phyloP scores from a whole-genome alignment of 805 yeast species.

The Saturnispora serradocipensis region DNA sequence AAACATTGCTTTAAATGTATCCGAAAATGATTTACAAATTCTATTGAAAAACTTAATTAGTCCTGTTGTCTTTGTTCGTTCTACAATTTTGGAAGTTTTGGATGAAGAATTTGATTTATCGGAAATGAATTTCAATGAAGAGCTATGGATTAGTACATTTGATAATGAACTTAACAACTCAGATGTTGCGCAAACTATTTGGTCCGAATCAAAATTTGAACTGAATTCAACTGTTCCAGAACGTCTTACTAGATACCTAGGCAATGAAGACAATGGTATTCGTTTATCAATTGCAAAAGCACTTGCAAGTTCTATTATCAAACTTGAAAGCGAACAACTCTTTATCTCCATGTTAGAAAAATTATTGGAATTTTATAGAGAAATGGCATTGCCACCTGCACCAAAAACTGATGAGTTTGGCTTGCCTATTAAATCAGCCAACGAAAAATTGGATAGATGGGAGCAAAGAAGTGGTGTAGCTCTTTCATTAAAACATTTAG shows the following conservation, averaged over 20 bases:
- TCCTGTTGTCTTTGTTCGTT: slow-evolving; percentile 63
- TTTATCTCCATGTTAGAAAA: slow-evolving; percentile 32
- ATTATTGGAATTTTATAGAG: slow-evolving; percentile 48
- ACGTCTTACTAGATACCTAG: slow-evolving; percentile 42
- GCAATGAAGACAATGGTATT: slow-evolving; percentile 51
- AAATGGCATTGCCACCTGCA: slow-evolving; percentile 63
- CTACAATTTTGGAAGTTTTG: slow-evolving; percentile 69
- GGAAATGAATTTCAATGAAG: slow-evolving; percentile 31
- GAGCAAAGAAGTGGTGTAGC: slow-evolving; percentile 80
- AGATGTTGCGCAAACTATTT: slow-evolving; percentile 67
- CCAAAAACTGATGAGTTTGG: slow-evolving; percentile 76
- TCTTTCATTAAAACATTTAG: slow-evolving; percentile 46
- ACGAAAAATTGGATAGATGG: slow-evolving; percentile 68
- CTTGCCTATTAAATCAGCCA: slow-evolving; percentile 51
- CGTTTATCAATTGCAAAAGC: slow-evolving; percentile 69
- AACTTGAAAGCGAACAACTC: slow-evolving; percentile 17
- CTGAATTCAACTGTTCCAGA: slow-evolving; percentile 37
- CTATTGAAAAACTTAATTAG: slow-evolving; percentile 49
- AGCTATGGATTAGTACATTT: slow-evolving; percentile 69
- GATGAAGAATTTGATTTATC: slow-evolving; percentile 74
- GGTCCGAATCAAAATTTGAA: slow-evolving; percentile 66
- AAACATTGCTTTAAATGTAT: slow-evolving; percentile 56
- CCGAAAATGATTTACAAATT: slow-evolving; percentile 46
- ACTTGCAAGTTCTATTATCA: slow-evolving; percentile 46
- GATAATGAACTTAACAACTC: slow-evolving; percentile 59